Evolutionary conservation across 305 asterid genomes (phyloP), one percentile per base, ranked within the genome.

Genomic region (Ajuga reptans): DNA sequence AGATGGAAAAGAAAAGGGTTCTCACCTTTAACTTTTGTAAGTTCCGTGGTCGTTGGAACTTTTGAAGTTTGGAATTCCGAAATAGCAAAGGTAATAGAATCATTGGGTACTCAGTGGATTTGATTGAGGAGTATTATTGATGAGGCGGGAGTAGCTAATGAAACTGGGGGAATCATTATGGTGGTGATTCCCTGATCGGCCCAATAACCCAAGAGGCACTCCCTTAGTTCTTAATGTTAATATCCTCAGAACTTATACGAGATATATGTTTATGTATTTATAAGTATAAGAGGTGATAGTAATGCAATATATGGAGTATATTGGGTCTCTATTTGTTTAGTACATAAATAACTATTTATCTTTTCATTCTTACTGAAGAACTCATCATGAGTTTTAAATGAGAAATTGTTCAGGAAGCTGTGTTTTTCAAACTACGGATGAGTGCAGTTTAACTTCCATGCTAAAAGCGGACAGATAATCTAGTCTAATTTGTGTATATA

Each of bases 361-460:
- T 51, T 59, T 31, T 27, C 8, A 7, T 9, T 21, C 53, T 42
- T 33, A 33, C 39, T 15, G 51, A 47, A 49, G 71, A 36, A 45
- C 51, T 49, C 3, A 16, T 68, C 68, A 27, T 51, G 51, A 27
- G 33, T 17, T 50, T 58, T 31, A 50, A 61, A 72, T 72, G 57
- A 55, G 27, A 60, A 66, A 53, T 37, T 33, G 55, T 45, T 36
- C 39, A 33, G 52, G 14, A 16, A 15, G 64, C 18, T 11, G 31
- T 29, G 58, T 18, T 39, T 16, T 37, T 60, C 18, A 56, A 49
- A 4, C 18, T 29, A 7, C 64, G 65, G 21, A 42, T 21, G 21
- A 21, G 18, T 16, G 34, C 5, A 36, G 3, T 41, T 24, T 42
- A 29, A 21, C 47, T 16, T 33, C 31, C 46, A 50, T 10, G 45